Base-by-base conservation (phyloP, 768 basidiomycete species). In the Chalciporus chontae region DNA sequence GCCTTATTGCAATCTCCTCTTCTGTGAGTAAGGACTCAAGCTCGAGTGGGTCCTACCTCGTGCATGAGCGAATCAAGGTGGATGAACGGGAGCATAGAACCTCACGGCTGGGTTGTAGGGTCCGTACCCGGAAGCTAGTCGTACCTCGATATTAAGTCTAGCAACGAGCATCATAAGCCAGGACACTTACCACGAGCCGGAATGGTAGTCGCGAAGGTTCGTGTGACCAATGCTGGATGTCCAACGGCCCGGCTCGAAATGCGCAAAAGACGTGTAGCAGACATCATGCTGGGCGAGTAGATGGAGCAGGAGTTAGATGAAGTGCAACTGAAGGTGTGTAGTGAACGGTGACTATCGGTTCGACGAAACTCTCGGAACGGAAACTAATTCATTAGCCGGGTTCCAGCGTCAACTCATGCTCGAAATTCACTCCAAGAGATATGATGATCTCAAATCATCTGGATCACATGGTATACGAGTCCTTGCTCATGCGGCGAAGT, bases 1-100 rank as follows among this genome's bases (percentile, higher is more conserved):
- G 93, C 94, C 92, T 81, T 58, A 96, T 87, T 13, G 89, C 87
- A 56, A 81, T 76, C 70, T 98, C 95, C 32, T 96, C 95, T 45
- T 93, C 92, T 0, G 90, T 90, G 53, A 97, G 71, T 36, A 90
- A 75, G 0, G 82, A 81, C 52, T 92, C 87, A 24, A 93, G 61
- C 59, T 80, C 80, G 56, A 98, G 71, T 0, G 94, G 89, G 64
- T 98, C 94, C 90, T 94, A 49, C 5, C 39, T 21, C 29, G 15
- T n/a, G 32, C 8, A 21, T 46, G n/a, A 24, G 55, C 57, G 34
- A 51, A 36, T n/a, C 34, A 7, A 36, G 15, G 54, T n/a, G 10
- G 26, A 13, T 19, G 27, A 27, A 44, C 40, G 9, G 29, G 18
- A 34, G 8, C 17, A 46, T 27, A 32, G 29, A 45, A 13, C 34